These are phyloP conservation scores for Rhodomyrtus tomentosa DNA, from an alignment of 345 rosid species.

Conservation along the genomic window DNA sequence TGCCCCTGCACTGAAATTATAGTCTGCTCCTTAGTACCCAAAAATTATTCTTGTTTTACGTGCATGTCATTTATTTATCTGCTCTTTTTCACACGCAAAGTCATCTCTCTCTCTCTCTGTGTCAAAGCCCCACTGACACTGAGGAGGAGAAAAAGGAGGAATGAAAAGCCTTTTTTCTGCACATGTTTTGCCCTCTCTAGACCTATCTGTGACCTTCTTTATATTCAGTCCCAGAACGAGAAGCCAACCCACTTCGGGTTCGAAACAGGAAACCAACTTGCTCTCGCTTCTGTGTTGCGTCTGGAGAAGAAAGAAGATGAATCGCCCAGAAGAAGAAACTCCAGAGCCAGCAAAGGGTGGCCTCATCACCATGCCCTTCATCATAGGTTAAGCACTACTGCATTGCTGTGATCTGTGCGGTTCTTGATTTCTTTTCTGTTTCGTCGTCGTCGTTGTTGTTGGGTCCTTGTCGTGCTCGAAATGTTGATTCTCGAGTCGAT, in stretches of 20 bases:
- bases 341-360: constrained; percentile 34
- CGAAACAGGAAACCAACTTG: not conserved
- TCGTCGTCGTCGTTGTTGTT: too few relatives aligned
- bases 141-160: not conserved
- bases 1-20: not conserved
- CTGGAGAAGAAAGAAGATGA: not conserved
- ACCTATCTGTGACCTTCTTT: not conserved
- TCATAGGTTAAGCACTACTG: constrained; percentile 35
- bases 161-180: not conserved
- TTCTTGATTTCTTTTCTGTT: not conserved
- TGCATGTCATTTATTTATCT: not conserved
- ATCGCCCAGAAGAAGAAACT: not conserved
- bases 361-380: constrained; percentile 64
- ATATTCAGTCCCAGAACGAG: not conserved
- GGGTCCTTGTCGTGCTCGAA: not conserved
- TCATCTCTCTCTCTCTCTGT: not conserved
- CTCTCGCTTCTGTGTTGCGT: not conserved
- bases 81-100: not conserved
- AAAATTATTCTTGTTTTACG: not conserved
- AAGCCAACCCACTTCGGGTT: not conserved
- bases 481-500: not conserved
- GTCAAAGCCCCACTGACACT: not conserved
- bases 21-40: not conserved
- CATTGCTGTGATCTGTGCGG: not conserved
- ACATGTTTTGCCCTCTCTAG: not conserved